A percentile compares a stretch with the other conserved stretches of the same genome.
Evolutionary conservation across 192 early-diverging fungal genomes (phyloP).

Genomic region (Gryganskiella cystojenkinii): DNA sequence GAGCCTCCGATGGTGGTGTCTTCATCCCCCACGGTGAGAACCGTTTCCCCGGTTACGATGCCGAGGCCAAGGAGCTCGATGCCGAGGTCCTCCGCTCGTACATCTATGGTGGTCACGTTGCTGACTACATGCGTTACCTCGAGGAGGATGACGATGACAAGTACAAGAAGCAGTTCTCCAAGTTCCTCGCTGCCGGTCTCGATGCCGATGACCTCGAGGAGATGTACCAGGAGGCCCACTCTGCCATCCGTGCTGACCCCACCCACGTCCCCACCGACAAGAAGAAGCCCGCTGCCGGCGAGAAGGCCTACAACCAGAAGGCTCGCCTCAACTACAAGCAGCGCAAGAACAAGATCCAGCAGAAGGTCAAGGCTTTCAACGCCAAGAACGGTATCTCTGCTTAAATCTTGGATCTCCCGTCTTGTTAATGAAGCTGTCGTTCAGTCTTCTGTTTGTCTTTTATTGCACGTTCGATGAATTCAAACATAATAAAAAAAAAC

Average conservation of each 20-base stretch:
- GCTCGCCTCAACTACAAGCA: conserved; percentile 89
- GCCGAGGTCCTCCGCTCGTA: conserved; percentile 93
- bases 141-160: conserved; percentile 99
- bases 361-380: conserved; percentile 89
- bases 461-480: conserved; percentile 16
- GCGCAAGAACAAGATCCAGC: conserved; percentile 86
- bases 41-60: conserved; percentile 98
- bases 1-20: conserved; percentile 98
- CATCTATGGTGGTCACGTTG: conserved; percentile 98
- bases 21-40: conserved; percentile 95
- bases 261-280: conserved; percentile 72
- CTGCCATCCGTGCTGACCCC: conserved; percentile 94
- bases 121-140: conserved; percentile 98
- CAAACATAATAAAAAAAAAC: conserved; percentile 21
- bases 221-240: conserved; percentile 93
- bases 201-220: conserved; percentile 93
- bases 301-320: conserved; percentile 78
- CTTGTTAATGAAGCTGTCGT: conserved; percentile 21
- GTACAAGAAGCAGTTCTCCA: conserved; percentile 95
- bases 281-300: conserved; percentile 75
- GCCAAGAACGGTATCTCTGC: conserved; percentile 54
- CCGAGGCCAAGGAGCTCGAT: conserved; percentile 87
- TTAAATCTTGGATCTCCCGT: conserved; percentile 36
- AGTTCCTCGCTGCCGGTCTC: conserved; percentile 90
- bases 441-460: background rate